These are phyloP conservation scores for Aurantiochytrium sp. DNA, from an alignment of 108 stramenopile genomes.

Conservation along the genomic window DNA sequence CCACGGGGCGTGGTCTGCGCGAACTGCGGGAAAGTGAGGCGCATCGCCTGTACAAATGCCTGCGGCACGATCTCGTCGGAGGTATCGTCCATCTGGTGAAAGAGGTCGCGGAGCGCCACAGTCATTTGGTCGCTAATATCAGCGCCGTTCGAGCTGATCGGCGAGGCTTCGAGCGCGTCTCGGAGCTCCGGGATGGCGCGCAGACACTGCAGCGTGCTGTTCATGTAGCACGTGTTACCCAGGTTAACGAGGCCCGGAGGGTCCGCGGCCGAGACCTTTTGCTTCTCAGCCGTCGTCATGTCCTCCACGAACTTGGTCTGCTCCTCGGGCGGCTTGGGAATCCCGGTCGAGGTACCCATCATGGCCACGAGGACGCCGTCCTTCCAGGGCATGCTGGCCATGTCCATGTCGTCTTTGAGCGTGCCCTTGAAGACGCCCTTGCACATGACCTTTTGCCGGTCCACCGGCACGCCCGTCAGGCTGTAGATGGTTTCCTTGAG, in stretches of 20 bases:
- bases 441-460: slow-evolving; percentile 93
- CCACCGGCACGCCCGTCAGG: slow-evolving; percentile 84
- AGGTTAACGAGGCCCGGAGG: slow-evolving; percentile 91
- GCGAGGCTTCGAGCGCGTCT: slow-evolving; percentile 51
- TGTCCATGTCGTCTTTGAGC: slow-evolving; percentile 82
- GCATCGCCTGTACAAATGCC: slow-evolving; percentile 74
- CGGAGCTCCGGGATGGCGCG: slow-evolving; percentile 79
- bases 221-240: slow-evolving; percentile 98
- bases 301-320: slow-evolving; percentile 89
- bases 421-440: slow-evolving; percentile 91
- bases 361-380: slow-evolving; percentile 75
- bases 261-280: slow-evolving; percentile 47
- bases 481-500: slow-evolving; percentile 76
- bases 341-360: slow-evolving; percentile 88
- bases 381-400: slow-evolving; percentile 60
- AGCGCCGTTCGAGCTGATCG: neutral
- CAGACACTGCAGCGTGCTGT: slow-evolving; percentile 89
- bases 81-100: slow-evolving; percentile 62
- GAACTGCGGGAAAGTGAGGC: slow-evolving; percentile 89
- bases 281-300: slow-evolving; percentile 47
- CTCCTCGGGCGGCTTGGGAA: slow-evolving; percentile 68
- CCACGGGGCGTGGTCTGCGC: slow-evolving; percentile 80
- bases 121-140: slow-evolving; percentile 50
- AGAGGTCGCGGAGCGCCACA: slow-evolving; percentile 58
- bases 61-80: slow-evolving; percentile 69